These are phyloP conservation scores for Umbelopsis sp. DNA, from an alignment of 371 early-diverging fungal genomes.

Conservation along the genomic window DNA sequence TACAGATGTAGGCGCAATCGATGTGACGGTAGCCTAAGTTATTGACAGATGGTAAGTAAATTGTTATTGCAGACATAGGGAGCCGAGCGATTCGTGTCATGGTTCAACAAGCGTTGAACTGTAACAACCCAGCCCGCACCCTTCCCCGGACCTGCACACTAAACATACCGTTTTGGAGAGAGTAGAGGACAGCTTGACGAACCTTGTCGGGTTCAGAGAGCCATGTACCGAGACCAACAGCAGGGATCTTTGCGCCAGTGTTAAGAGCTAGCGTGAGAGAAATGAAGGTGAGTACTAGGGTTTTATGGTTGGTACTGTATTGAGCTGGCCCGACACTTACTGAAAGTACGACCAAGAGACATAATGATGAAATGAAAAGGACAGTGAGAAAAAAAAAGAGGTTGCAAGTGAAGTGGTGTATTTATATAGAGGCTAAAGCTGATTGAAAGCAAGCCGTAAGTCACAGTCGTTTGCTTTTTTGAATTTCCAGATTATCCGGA, in stretches of 20 bases:
- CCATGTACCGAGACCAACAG: conserved; percentile 64
- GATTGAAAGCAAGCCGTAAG: no score
- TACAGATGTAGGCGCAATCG: conserved; percentile 64
- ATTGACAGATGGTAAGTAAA: no score
- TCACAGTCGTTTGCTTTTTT: not conserved
- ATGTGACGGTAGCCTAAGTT: conserved; percentile 69
- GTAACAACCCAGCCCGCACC: not conserved
- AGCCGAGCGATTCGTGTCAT: no score
- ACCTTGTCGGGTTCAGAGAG: conserved; percentile 60
- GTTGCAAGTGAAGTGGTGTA: no score
- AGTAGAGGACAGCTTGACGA: conserved; percentile 59
- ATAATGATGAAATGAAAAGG: not conserved
- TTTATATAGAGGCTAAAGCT: no score
- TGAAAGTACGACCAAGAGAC: conserved; percentile 18
- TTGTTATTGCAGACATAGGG: no score
- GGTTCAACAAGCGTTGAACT: not conserved
- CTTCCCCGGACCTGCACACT: not conserved
- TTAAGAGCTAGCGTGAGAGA: conserved; percentile 45
- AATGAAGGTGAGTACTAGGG: conserved; percentile 3
- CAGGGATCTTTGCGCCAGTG: conserved; percentile 58
- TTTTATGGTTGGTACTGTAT: not conserved
- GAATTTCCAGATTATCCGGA: conserved; percentile 2
- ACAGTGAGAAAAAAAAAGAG: not conserved
- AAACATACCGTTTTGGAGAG: conserved; percentile 54
- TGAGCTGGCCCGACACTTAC: not conserved